Evolutionary conservation across 2,329 filamentous ascomycete species (phyloP), one percentile per base, ranked within the genome.

Genomic region (Microsporum audouinii): DNA sequence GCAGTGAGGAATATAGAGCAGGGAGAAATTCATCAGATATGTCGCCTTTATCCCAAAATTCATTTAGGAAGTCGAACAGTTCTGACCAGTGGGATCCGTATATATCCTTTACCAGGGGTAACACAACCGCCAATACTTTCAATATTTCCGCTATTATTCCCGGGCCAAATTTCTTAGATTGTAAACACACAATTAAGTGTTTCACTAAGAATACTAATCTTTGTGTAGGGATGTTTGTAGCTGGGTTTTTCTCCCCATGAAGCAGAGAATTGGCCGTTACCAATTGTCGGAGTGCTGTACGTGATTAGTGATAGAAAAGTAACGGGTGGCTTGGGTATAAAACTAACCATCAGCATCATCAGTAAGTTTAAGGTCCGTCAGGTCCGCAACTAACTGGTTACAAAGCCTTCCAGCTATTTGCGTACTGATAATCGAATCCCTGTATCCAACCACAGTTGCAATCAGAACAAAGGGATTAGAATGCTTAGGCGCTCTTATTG

Each of bases 1-100:
- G 87, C 31, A 96, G 77, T 0, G 89, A 89, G 3, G 87, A 81
- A 68, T 91, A 81, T 0, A 91, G 76, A 31, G 86, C 81, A 0
- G 88, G 82, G 0, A 89, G 68, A 3, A 78, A 77, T 10, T 77
- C 71, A 14, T 84, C 78, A 5, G 78, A 76, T 1, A 73, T 71
- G 8, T 71, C 71, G 0, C 76, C 78, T 2, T 77, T 76, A 2
- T 76, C 74, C 84, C 86, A 88, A 0, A 84, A 73, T 5, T 75
- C 73, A 8, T 80, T 75, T 63, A 86, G 82, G 57, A 84, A 82
- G 38, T 82, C 77, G 17, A 90, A 73, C 0, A 81, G 73, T 56
- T 82, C 82, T 58, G 86, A 82, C 94, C 94, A 99, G 69, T 96
- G 89, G 0, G 88, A 84, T 0, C 92, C 94, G 68, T 96, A 96